Conservation (phyloP, 768 basidiomycete species). For the Sistotremastrum suecicum region DNA sequence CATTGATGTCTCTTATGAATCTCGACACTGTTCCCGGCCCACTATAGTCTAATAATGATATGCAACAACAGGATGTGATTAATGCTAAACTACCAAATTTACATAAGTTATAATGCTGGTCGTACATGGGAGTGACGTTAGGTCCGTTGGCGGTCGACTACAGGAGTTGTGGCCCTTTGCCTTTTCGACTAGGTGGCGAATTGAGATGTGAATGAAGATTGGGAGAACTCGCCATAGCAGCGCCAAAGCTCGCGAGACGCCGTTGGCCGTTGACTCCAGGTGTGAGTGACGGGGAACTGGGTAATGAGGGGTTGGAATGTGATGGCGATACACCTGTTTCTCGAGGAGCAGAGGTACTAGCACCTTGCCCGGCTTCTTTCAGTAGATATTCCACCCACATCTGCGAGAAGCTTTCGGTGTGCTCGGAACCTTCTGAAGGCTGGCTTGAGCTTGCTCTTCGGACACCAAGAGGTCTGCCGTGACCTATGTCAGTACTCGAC, state of each 20-base stretch:
- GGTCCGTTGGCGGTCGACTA: too few relatives aligned
- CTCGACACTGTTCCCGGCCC: too few relatives aligned
- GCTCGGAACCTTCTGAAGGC: conserved; percentile 21
- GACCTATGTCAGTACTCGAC: conserved; percentile 4
- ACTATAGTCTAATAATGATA: too few relatives aligned
- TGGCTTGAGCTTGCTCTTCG: conserved; percentile 15
- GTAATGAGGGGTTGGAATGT: conserved; percentile 23
- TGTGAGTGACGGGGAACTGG: conserved; percentile 19
- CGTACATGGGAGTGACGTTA: too few relatives aligned
- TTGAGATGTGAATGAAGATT: conserved; percentile 12
- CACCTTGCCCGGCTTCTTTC: conserved; percentile 63
- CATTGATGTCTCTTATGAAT: too few relatives aligned
- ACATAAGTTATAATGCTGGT: too few relatives aligned
- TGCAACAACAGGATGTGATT: too few relatives aligned
- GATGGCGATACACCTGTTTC: conserved; percentile 14
- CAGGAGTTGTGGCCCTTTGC: too few relatives aligned
- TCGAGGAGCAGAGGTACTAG: conserved; percentile 15
- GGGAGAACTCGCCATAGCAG: conserved; percentile 26
- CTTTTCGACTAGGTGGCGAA: too few relatives aligned
- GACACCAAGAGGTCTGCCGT: conserved; percentile 13
- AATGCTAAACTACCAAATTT: too few relatives aligned
- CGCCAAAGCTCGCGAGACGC: conserved; percentile 26
- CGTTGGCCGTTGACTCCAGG: conserved; percentile 18
- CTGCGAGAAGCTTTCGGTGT: conserved; percentile 55
- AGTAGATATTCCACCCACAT: conserved; percentile 97